Conservation (phyloP, 768 basidiomycete species). For the button mushroom (Agaricus bisporus) region DNA sequence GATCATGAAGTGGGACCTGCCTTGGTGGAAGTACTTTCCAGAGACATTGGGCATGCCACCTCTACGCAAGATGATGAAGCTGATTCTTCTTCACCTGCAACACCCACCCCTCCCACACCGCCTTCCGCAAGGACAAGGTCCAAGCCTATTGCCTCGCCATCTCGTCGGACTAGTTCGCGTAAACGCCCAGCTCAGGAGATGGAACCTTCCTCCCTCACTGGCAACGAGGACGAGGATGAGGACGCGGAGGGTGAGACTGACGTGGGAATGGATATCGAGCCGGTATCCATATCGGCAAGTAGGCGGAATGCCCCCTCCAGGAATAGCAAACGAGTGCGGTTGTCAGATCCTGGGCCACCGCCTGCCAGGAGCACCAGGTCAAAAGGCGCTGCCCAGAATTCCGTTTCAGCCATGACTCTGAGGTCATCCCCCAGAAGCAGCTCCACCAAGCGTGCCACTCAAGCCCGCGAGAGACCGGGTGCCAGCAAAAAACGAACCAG, state of each 20-base stretch:
- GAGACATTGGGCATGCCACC: neutral
- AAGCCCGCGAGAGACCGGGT: neutral
- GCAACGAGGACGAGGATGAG: neutral
- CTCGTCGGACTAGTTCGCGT: neutral
- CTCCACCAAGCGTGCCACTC: neutral
- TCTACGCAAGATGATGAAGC: neutral
- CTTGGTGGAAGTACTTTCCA: neutral
- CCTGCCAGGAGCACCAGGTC: conserved; percentile 1
- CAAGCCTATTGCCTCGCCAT: neutral
- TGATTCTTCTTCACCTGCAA: neutral
- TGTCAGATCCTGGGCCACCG: conserved; percentile 5
- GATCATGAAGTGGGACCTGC: conserved; percentile 3
- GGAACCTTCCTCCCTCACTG: neutral
- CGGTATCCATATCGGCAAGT: neutral
- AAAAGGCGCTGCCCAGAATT: neutral
- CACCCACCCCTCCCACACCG: neutral
- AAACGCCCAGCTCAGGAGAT: conserved; percentile 3
- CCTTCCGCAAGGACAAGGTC: neutral
- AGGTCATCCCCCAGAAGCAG: neutral
- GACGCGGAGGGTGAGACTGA: conserved; percentile 2
- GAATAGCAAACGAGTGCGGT: neutral
- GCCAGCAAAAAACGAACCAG: neutral
- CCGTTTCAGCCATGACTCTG: neutral
- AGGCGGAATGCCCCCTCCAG: neutral
- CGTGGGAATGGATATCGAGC: neutral